phyloP scores from a whole-genome alignment of 371 early-diverging fungal genomes.

The Entomophthora muscae region DNA sequence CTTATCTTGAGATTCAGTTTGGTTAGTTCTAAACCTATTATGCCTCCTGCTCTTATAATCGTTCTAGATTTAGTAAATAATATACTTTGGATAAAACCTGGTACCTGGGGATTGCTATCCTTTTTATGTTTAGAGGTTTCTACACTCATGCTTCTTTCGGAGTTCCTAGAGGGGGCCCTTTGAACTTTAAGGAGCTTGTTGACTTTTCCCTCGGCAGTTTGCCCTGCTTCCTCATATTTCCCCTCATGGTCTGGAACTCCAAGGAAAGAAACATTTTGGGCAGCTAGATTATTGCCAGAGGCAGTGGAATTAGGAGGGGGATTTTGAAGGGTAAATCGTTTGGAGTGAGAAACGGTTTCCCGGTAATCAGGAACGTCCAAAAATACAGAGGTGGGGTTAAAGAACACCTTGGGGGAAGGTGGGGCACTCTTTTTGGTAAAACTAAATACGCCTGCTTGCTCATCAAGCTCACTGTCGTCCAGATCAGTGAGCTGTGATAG shows the following conservation, averaged over 20 bases:
- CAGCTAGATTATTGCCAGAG: neutral
- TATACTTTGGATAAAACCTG: neutral
- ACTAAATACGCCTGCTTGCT: slow-evolving; percentile 8
- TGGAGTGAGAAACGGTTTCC: slow-evolving; percentile 1
- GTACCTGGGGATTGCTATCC: neutral
- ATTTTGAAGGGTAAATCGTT: slow-evolving; percentile 1
- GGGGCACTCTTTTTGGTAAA: slow-evolving; percentile 6
- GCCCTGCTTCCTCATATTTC: neutral
- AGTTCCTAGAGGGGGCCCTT: neutral
- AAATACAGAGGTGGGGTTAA: slow-evolving; percentile 7
- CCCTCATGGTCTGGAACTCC: neutral
- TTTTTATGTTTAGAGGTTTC: slow-evolving; percentile 4
- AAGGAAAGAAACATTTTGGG: neutral
- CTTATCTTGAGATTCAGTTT: neutral
- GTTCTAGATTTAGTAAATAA: neutral
- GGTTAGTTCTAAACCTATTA: neutral
- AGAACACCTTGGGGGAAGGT: slow-evolving; percentile 4
- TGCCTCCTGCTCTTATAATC: neutral
- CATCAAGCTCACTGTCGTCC: slow-evolving; percentile 9
- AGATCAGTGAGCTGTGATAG: slow-evolving; percentile 8
- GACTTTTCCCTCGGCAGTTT: neutral
- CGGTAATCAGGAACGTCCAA: slow-evolving; percentile 7
- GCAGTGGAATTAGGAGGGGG: neutral
- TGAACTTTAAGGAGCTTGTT: neutral
- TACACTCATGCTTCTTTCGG: slow-evolving; percentile 1